Conservation (phyloP, 306 rosid species). For the Vigna trinervia region DNA sequence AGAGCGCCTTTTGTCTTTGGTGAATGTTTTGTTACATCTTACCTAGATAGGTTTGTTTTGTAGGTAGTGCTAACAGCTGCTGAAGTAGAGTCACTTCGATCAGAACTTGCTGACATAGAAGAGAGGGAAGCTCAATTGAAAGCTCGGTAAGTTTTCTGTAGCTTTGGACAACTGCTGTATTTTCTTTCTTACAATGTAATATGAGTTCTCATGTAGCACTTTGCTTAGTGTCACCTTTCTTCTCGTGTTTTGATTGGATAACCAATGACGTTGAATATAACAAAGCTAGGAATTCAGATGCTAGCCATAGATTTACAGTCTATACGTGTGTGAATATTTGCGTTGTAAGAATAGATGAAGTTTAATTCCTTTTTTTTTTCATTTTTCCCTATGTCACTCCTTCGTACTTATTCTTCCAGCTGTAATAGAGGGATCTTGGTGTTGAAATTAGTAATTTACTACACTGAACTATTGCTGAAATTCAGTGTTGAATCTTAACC, state of each 20-base stretch:
- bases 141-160: constrained; percentile 74
- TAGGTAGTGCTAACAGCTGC: constrained; percentile 73
- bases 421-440: constrained; percentile 14
- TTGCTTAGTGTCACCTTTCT: background rate
- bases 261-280: constrained; percentile 14
- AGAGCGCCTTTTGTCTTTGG: constrained; percentile 21
- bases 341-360: constrained; percentile 2
- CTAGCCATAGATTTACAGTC: constrained; percentile 38
- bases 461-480: background rate
- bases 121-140: constrained; percentile 89
- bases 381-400: background rate
- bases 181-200: constrained; percentile 1
- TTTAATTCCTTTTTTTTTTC: background rate
- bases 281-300: constrained; percentile 19
- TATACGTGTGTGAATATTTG: background rate
- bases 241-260: constrained; percentile 2
- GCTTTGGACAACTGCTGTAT: constrained; percentile 7
- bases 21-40: constrained; percentile 37
- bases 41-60: constrained; percentile 38
- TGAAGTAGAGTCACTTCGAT: constrained; percentile 79
- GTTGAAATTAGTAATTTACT: constrained; percentile 36
- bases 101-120: constrained; percentile 81
- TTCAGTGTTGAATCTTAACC: background rate
- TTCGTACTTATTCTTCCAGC: constrained; percentile 15
- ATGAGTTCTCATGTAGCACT: background rate